These are phyloP conservation scores for Hyaloscypha variabilis DNA, from an alignment of 495 filamentous ascomycete genomes.

Conservation along the genomic window DNA sequence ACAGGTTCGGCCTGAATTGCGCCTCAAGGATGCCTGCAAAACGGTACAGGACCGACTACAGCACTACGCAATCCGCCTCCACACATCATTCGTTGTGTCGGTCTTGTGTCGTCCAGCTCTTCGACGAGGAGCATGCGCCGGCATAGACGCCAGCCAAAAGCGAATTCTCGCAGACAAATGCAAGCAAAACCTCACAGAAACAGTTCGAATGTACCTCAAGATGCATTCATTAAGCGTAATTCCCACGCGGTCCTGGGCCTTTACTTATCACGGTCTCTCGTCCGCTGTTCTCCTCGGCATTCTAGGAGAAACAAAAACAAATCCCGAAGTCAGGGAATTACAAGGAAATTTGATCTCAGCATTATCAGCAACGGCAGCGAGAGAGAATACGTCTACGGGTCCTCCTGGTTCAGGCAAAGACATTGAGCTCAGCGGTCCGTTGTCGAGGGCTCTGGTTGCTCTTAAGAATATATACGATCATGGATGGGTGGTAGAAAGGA, in stretches of 20 bases:
- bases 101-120: constrained; percentile 58
- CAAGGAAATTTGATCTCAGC: constrained; percentile 59
- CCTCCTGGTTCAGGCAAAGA: constrained; percentile 48
- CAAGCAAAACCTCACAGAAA: constrained; percentile 64
- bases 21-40: constrained; percentile 54
- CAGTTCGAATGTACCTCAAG: constrained; percentile 68
- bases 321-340: constrained; percentile 56
- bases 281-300: constrained; percentile 68
- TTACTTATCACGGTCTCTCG: constrained; percentile 65
- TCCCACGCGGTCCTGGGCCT: constrained; percentile 67
- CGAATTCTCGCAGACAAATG: constrained; percentile 53
- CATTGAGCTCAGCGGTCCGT: constrained; percentile 56
- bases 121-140: constrained; percentile 41
- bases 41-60: constrained; percentile 55
- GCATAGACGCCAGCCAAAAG: constrained; percentile 46
- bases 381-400: constrained; percentile 40
- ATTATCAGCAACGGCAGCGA: constrained; percentile 55
- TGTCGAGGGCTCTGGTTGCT: constrained; percentile 53
- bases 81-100: constrained; percentile 57
- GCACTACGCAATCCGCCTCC: constrained; percentile 54
- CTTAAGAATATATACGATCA: constrained; percentile 61
- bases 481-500: constrained; percentile 40
- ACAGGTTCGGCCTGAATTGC: constrained; percentile 44
- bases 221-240: constrained; percentile 68
- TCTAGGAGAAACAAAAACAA: constrained; percentile 59